Evolutionary conservation across 306 rosid species (phyloP).

Genomic region (Luffa aegyptiaca): DNA sequence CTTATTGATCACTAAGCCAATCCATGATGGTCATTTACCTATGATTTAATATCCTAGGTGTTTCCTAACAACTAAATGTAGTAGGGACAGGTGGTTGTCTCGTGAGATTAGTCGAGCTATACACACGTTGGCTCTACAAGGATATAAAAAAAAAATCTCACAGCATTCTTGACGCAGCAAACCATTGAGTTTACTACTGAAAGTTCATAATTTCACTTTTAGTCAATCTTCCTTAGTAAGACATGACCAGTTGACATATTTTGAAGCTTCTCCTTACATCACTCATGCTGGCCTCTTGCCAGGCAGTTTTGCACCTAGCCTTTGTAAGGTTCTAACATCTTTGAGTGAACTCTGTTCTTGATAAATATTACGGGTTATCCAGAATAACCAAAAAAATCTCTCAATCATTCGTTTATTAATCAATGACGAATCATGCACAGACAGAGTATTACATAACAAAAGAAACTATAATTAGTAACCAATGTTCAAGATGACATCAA

Average conservation of each 20-base stretch:
- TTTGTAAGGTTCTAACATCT: background rate
- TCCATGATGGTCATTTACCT: no score
- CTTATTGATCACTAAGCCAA: no score
- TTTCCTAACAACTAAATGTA: no score
- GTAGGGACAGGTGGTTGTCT: no score
- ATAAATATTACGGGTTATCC: background rate
- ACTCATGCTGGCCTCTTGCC: background rate
- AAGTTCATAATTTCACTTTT: background rate
- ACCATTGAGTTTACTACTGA: background rate
- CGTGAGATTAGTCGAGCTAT: no score
- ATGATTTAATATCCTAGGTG: no score
- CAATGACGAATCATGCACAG: background rate
- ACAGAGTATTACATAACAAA: background rate
- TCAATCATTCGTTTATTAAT: background rate
- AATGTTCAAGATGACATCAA: background rate
- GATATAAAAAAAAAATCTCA: no score
- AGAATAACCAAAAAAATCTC: background rate
- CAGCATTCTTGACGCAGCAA: background rate
- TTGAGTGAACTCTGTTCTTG: background rate
- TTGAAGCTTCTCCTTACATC: background rate
- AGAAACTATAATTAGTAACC: background rate
- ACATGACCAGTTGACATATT: background rate
- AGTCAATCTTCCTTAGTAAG: background rate
- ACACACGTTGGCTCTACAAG: no score
- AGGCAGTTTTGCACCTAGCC: background rate